Evolutionary conservation across 352 stramenopile genomes (phyloP).

Genomic region (Globisporangium nodosum): DNA sequence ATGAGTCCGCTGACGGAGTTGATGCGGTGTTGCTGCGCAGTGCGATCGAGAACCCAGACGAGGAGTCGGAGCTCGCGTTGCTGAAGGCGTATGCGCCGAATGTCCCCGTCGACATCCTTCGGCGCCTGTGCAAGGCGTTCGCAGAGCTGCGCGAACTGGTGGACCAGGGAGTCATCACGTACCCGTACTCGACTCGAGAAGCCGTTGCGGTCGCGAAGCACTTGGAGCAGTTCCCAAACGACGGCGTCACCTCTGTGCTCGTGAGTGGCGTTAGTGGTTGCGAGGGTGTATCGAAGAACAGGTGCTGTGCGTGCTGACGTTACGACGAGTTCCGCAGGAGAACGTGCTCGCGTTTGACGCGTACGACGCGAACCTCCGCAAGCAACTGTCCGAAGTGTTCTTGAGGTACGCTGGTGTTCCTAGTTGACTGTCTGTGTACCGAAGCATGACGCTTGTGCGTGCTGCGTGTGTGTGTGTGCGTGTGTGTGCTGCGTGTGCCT

Average conservation of each 20-base stretch:
- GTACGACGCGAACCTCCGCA: slow-evolving; percentile 71
- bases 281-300: not conserved
- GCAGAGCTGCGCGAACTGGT: slow-evolving; percentile 86
- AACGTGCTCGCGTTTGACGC: slow-evolving; percentile 95
- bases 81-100: slow-evolving; percentile 88
- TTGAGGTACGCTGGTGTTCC: slow-evolving; percentile 36
- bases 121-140: slow-evolving; percentile 84
- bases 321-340: slow-evolving; percentile 36
- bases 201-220: slow-evolving; percentile 93
- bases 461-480: slow-evolving; percentile 4
- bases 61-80: slow-evolving; percentile 87
- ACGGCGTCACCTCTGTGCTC: slow-evolving; percentile 81
- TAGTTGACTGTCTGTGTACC: slow-evolving; percentile 6
- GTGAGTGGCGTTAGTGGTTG: slow-evolving; percentile 19
- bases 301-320: not conserved
- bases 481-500: not conserved
- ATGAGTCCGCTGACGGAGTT: slow-evolving; percentile 2
- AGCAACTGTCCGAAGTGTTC: slow-evolving; percentile 77
- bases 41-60: slow-evolving; percentile 89
- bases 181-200: slow-evolving; percentile 94
- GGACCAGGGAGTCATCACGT: slow-evolving; percentile 87
- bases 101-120: slow-evolving; percentile 72
- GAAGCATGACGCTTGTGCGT: not conserved
- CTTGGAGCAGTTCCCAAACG: slow-evolving; percentile 88
- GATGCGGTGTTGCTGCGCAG: slow-evolving; percentile 8